Percentiles rank a stretch among this genome's conserved stretches.
These are phyloP conservation scores for Pythium periplocum DNA, from an alignment of 352 stramenopile species.

Conservation along the genomic window DNA sequence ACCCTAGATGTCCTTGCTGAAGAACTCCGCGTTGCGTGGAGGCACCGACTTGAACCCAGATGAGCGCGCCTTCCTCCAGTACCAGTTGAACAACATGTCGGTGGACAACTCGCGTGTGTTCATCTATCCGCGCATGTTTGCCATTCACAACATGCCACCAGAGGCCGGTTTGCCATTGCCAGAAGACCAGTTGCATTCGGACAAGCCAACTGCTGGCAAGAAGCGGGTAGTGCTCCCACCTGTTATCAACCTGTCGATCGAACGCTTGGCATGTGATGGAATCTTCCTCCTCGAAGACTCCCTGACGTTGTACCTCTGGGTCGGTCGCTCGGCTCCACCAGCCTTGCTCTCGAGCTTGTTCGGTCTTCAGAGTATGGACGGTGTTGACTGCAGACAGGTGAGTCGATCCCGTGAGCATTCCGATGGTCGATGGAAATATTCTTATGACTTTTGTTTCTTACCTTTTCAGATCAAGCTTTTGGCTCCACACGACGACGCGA, in stretches of 20 bases:
- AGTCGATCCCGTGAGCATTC: not conserved
- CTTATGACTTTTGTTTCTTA: not conserved
- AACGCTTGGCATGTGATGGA: slow-evolving; percentile 90
- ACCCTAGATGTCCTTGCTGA: slow-evolving; percentile 94
- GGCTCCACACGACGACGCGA: slow-evolving; percentile 80
- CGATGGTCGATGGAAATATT: not conserved
- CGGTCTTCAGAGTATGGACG: slow-evolving; percentile 91
- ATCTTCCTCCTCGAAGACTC: slow-evolving; percentile 98
- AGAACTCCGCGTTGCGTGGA: slow-evolving; percentile 96
- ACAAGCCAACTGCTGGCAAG: slow-evolving; percentile 52
- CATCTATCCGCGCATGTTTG: slow-evolving; percentile 97
- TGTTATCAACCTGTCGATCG: slow-evolving; percentile 94
- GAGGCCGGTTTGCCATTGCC: slow-evolving; percentile 77
- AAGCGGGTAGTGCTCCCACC: slow-evolving; percentile 84
- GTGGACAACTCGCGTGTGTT: slow-evolving; percentile 89
- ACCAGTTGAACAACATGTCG: slow-evolving; percentile 89
- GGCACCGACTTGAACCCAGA: slow-evolving; percentile 96
- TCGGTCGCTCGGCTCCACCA: slow-evolving; percentile 87
- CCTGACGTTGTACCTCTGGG: slow-evolving; percentile 95
- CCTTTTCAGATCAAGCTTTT: slow-evolving; percentile 64
- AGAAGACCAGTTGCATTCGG: slow-evolving; percentile 32
- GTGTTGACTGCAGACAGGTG: slow-evolving; percentile 88
- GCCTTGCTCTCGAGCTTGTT: slow-evolving; percentile 92
- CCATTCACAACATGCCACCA: slow-evolving; percentile 88
- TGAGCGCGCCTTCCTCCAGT: slow-evolving; percentile 92